Evolutionary conservation across 805 yeast species (phyloP).

Genomic region (Yamadazyma olivae): DNA sequence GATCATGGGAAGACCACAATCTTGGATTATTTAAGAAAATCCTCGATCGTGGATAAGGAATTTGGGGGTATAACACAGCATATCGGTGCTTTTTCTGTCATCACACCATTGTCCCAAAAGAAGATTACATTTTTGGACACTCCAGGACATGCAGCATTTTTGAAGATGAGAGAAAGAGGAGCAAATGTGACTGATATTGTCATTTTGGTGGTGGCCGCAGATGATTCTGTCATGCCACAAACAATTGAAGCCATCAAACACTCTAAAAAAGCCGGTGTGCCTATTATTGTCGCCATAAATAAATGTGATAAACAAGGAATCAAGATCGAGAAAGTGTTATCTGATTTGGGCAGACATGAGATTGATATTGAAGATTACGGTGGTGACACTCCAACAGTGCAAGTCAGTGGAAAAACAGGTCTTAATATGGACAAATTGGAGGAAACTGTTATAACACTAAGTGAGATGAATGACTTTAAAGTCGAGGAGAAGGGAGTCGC

Average conservation of each 20-base stretch:
- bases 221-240: conserved; percentile 97
- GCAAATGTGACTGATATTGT: conserved; percentile 93
- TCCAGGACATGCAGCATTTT: conserved; percentile 96
- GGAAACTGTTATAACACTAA: conserved; percentile 80
- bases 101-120: conserved; percentile 71
- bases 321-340: conserved; percentile 69
- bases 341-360: conserved; percentile 73
- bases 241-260: conserved; percentile 94
- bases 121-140: conserved; percentile 89
- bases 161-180: conserved; percentile 95
- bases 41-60: conserved; percentile 79
- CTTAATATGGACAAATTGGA: conserved; percentile 85
- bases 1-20: conserved; percentile 98
- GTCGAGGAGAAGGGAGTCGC: conserved; percentile 52
- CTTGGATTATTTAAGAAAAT: conserved; percentile 79
- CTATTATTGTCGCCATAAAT: conserved; percentile 86
- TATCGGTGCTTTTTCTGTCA: conserved; percentile 92
- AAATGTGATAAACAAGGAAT: conserved; percentile 84
- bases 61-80: conserved; percentile 98
- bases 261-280: conserved; percentile 76
- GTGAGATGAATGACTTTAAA: conserved; percentile 79
- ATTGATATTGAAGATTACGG: conserved; percentile 91
- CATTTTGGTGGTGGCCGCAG: conserved; percentile 91
- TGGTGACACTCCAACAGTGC: conserved; percentile 88
- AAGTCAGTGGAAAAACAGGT: conserved; percentile 87